Percentiles rank a stretch among this genome's conserved stretches.
These are phyloP conservation scores for Pirum gemmata DNA, from an alignment of 78 protist genomes.

Conservation along the genomic window DNA sequence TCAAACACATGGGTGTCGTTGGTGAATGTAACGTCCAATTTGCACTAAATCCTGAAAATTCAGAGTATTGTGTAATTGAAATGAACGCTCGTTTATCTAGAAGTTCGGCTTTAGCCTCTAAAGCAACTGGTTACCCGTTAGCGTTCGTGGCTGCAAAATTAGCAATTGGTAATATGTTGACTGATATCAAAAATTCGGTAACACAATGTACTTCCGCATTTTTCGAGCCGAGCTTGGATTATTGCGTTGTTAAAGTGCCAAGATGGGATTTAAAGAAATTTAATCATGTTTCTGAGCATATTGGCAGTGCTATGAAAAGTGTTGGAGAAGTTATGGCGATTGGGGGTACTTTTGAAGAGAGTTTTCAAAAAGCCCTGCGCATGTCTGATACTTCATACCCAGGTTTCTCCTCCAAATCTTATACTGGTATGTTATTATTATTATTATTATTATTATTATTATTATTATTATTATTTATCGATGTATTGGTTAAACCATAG, in stretches of 20 bases:
- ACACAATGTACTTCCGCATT: conserved; percentile 82
- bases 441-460: too few species aligned
- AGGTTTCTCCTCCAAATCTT: conserved; percentile 30
- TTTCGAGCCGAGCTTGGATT: conserved; percentile 87
- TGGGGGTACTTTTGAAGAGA: conserved; percentile 89
- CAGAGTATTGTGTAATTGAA: conserved; percentile 77
- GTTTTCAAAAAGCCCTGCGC: conserved; percentile 77
- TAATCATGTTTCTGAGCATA: conserved; percentile 57
- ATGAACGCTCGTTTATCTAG: conserved; percentile 92
- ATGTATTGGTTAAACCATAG: background rate
- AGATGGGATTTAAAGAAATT: conserved; percentile 73
- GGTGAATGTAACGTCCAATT: conserved; percentile 96
- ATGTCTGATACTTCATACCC: conserved; percentile 55
- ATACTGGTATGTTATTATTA: too few species aligned
- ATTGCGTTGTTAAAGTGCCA: conserved; percentile 64
- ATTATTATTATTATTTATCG: too few species aligned
- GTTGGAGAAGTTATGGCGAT: conserved; percentile 97
- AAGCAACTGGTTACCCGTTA: conserved; percentile 96
- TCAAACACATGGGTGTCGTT: conserved; percentile 87
- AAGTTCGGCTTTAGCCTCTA: conserved; percentile 85
- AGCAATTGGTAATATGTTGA: conserved; percentile 63
- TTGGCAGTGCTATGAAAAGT: conserved; percentile 83
- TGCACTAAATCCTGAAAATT: conserved; percentile 86
- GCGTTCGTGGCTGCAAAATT: conserved; percentile 93
- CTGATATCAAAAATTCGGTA: conserved; percentile 65